These are phyloP conservation scores for Sugiyamaella lignohabitans DNA, from an alignment of 805 yeast species.

Conservation along the genomic window DNA sequence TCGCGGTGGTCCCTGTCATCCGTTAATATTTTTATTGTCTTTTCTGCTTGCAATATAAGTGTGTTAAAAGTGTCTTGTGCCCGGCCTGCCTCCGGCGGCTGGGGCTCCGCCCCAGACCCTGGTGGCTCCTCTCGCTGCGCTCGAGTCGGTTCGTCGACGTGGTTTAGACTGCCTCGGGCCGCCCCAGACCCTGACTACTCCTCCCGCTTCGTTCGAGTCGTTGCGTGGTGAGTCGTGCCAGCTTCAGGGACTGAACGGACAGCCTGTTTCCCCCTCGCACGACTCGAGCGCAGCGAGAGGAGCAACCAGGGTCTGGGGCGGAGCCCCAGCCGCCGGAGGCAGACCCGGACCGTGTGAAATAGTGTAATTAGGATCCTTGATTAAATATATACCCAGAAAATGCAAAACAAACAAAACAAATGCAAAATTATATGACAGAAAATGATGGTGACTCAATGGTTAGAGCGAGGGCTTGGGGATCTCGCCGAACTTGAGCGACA, in stretches of 20 bases:
- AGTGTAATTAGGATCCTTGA: no score
- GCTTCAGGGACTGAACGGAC: no score
- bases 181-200: no score
- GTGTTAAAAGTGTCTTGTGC: no score
- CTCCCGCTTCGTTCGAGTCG: no score
- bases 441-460: conserved; percentile 1
- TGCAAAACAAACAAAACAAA: background rate
- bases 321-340: background rate
- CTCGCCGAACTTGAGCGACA: conserved; percentile 25
- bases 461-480: conserved; percentile 17
- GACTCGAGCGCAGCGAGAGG: no score
- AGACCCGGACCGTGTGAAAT: background rate
- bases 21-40: background rate
- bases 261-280: no score
- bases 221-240: no score
- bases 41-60: background rate
- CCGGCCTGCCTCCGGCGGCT: background rate
- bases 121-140: no score
- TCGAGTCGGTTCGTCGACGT: no score
- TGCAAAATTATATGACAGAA: background rate
- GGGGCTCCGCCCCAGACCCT: background rate
- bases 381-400: background rate
- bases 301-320: background rate
- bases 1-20: no score
- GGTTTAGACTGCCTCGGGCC: no score